phyloP scores from a whole-genome alignment of 331 rosid genomes.

The Arachis monticola region DNA sequence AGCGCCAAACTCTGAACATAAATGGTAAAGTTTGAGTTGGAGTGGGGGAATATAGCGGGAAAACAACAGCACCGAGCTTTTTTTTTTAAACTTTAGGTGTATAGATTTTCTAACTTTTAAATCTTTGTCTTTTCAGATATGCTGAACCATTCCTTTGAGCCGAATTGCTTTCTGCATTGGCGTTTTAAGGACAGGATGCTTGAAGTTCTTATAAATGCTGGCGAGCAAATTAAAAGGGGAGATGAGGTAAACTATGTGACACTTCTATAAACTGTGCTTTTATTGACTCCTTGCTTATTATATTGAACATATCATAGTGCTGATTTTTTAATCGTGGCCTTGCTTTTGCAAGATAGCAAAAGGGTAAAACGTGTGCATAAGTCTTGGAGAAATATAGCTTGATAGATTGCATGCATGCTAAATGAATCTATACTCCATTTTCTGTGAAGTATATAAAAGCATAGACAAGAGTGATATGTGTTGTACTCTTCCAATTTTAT shows the following conservation, averaged over 20 bases:
- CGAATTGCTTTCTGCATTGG: constrained; percentile 98
- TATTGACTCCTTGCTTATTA: constrained; percentile 11
- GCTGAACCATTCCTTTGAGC: constrained; percentile 95
- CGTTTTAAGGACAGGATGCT: constrained; percentile 96
- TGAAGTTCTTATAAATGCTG: constrained; percentile 98
- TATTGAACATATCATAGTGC: neutral
- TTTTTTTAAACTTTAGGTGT: neutral
- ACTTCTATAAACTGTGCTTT: constrained; percentile 27
- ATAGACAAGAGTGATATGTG: neutral
- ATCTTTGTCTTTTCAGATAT: constrained; percentile 64
- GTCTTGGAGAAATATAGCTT: neutral
- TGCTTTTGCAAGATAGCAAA: constrained; percentile 6
- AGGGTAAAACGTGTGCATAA: neutral
- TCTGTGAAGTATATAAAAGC: neutral
- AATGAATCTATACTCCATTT: neutral
- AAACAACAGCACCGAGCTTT: neutral
- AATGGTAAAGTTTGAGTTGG: constrained; percentile 7
- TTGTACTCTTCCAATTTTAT: constrained; percentile 17
- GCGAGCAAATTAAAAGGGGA: constrained; percentile 80
- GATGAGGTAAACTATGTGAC: constrained; percentile 70
- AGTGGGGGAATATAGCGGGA: neutral
- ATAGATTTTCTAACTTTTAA: constrained; percentile 10
- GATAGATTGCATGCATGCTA: neutral
- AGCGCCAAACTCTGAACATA: neutral
- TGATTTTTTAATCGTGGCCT: neutral